Evolutionary conservation across 164 flowering plant species (phyloP).

Genomic region (Houttuynia cordata): DNA sequence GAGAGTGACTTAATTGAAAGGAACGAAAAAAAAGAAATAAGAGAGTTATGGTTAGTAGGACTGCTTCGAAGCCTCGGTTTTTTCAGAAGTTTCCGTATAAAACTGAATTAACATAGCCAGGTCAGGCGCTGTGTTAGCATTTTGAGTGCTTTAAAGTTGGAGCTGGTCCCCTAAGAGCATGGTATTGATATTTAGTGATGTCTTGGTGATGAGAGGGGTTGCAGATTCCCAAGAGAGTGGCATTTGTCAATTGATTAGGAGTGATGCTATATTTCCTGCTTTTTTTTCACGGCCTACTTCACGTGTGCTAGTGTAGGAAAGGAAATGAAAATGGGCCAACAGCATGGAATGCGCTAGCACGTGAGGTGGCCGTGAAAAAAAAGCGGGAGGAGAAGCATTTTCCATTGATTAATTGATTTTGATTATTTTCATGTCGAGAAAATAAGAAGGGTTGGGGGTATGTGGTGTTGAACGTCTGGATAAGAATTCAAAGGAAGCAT

Average conservation of each 20-base stretch:
- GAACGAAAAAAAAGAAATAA: slow-evolving; percentile 1
- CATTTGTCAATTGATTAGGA: too few relatives aligned
- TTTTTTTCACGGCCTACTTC: too few relatives aligned
- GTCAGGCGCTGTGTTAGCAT: slow-evolving; percentile 17
- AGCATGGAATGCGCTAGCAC: too few relatives aligned
- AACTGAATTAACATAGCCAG: slow-evolving; percentile 20
- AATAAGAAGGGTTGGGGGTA: slow-evolving; percentile 7
- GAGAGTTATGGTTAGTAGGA: neutral
- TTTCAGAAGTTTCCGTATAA: slow-evolving; percentile 24
- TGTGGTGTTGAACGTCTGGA: slow-evolving; percentile 24
- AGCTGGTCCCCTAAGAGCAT: slow-evolving; percentile 7
- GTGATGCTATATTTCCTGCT: too few relatives aligned
- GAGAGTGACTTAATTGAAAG: neutral
- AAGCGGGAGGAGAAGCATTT: too few relatives aligned
- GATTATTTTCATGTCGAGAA: slow-evolving; percentile 11
- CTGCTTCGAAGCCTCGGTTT: slow-evolving; percentile 33
- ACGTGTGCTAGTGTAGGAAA: too few relatives aligned
- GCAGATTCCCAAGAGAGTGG: slow-evolving; percentile 89
- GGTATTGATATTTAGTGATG: slow-evolving; percentile 31
- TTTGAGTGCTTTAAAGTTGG: slow-evolving; percentile 12
- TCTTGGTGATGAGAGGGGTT: slow-evolving; percentile 16
- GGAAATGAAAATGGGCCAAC: too few relatives aligned
- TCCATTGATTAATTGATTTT: too few relatives aligned
- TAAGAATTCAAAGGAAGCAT: slow-evolving; percentile 38
- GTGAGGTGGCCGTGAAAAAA: too few relatives aligned